Percentiles rank a stretch among this genome's conserved stretches.
These are phyloP conservation scores for Vigna angularis DNA, from an alignment of 306 rosid genomes.

Conservation along the genomic window DNA sequence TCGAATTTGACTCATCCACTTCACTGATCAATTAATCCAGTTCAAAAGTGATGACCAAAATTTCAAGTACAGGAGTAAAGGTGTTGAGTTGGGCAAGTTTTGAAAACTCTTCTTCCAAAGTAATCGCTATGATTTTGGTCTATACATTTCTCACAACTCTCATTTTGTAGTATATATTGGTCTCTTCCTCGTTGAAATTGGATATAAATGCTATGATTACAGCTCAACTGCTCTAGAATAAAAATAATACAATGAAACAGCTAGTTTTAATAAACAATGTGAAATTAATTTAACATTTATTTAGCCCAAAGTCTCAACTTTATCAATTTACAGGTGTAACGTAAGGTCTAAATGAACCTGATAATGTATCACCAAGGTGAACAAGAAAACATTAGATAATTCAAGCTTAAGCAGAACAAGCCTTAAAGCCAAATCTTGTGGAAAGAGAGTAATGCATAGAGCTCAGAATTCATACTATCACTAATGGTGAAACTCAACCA, in stretches of 20 bases:
- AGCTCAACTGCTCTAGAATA: not conserved
- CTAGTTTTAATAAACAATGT: not conserved
- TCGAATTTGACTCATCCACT: not conserved
- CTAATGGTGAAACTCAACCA: constrained; percentile 13
- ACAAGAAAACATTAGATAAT: not conserved
- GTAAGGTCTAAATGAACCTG: not conserved
- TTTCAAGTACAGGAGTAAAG: too few relatives aligned
- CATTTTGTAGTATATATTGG: not conserved
- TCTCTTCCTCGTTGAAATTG: constrained; percentile 4
- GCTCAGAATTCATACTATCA: not conserved
- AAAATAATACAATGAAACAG: not conserved
- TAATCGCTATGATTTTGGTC: not conserved
- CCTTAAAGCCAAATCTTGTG: not conserved
- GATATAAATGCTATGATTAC: not conserved
- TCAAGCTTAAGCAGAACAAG: not conserved
- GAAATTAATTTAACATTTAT: not conserved
- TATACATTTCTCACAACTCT: not conserved
- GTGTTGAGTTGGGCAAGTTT: too few relatives aligned
- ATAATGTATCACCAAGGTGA: not conserved
- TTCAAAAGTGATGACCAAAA: too few relatives aligned
- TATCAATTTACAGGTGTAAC: not conserved
- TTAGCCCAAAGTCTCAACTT: not conserved
- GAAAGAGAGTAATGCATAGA: not conserved
- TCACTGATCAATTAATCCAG: constrained; percentile 3
- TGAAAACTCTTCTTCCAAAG: not conserved